Evolutionary conservation across 495 filamentous ascomycete genomes (phyloP).

Genomic region (Hypoxylon crocopeplum): DNA sequence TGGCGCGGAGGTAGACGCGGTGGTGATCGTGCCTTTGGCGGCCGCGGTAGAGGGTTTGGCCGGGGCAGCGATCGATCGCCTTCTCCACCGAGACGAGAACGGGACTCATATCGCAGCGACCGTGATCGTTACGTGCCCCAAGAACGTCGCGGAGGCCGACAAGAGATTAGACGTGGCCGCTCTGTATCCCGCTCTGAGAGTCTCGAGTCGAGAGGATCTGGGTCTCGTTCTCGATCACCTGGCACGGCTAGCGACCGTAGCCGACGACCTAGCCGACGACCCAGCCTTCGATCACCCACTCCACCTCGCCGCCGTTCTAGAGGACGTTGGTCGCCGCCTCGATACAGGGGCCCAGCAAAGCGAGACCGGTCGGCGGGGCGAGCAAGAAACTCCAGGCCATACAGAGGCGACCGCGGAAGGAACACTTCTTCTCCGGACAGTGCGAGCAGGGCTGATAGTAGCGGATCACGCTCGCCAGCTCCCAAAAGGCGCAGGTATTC

Average conservation of each 20-base stretch:
- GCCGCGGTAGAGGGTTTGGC: slow-evolving; percentile 52
- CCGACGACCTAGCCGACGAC: slow-evolving; percentile 43
- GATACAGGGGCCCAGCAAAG: slow-evolving; percentile 46
- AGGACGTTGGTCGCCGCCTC: slow-evolving; percentile 53
- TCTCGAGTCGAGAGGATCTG: slow-evolving; percentile 27
- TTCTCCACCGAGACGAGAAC: slow-evolving; percentile 64
- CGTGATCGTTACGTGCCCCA: slow-evolving; percentile 60
- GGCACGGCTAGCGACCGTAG: slow-evolving; percentile 38
- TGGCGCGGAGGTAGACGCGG: slow-evolving; percentile 55
- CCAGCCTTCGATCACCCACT: slow-evolving; percentile 45
- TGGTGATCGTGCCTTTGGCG: slow-evolving; percentile 55
- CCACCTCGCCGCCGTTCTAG: slow-evolving; percentile 45
- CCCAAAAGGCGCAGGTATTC: slow-evolving; percentile 43
- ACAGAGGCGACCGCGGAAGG: slow-evolving; percentile 40
- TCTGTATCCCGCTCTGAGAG: slow-evolving; percentile 39
- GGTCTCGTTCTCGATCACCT: slow-evolving; percentile 46
- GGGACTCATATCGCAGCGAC: slow-evolving; percentile 48
- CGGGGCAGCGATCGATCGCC: slow-evolving; percentile 60
- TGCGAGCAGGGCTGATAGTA: slow-evolving; percentile 34
- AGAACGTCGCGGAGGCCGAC: slow-evolving; percentile 48
- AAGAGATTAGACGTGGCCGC: slow-evolving; percentile 40
- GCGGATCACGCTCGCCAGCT: slow-evolving; percentile 40
- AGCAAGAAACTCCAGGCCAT: slow-evolving; percentile 28
- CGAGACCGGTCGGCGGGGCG: slow-evolving; percentile 51
- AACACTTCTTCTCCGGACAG: slow-evolving; percentile 39